Evolutionary conservation across 2,329 filamentous ascomycete species (phyloP).

Genomic region (Phaeoacremonium minimum): DNA sequence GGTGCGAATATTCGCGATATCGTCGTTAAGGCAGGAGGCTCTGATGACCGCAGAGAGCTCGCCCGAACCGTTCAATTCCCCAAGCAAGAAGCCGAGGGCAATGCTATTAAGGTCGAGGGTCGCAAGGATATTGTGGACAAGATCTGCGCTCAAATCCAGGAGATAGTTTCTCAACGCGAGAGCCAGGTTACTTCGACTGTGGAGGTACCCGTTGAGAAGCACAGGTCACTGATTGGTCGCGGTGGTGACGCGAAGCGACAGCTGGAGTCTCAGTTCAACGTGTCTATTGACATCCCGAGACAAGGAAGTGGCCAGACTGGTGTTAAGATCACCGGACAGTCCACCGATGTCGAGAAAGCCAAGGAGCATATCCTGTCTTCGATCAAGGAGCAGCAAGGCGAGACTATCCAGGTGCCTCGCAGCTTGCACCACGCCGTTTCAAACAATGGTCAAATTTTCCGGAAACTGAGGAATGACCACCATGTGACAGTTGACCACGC

Average conservation of each 20-base stretch:
- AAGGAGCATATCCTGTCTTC: conserved; percentile 79
- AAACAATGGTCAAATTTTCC: conserved; percentile 92
- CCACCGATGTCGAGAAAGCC: conserved; percentile 75
- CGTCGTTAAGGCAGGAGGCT: conserved; percentile 82
- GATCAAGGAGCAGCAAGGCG: conserved; percentile 81
- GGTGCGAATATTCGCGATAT: conserved; percentile 83
- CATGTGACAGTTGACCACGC: conserved; percentile 90
- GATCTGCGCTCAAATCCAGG: conserved; percentile 77
- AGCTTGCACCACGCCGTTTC: conserved; percentile 79
- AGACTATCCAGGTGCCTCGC: conserved; percentile 79
- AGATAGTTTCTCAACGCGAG: conserved; percentile 77
- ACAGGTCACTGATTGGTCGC: conserved; percentile 85
- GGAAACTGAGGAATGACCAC: conserved; percentile 78
- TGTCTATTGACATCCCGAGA: conserved; percentile 86
- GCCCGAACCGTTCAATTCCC: conserved; percentile 94
- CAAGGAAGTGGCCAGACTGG: conserved; percentile 80
- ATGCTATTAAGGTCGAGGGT: conserved; percentile 84
- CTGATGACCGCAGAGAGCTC: conserved; percentile 76
- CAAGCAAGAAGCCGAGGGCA: conserved; percentile 77
- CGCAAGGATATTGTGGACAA: conserved; percentile 80
- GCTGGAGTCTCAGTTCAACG: conserved; percentile 80
- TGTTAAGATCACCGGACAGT: conserved; percentile 79
- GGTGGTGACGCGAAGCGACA: conserved; percentile 83
- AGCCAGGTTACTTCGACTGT: conserved; percentile 74
- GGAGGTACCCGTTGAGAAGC: conserved; percentile 85